A percentile compares a stretch with the other conserved stretches of the same genome.
These are phyloP conservation scores for Xylariaceae sp. DNA, from an alignment of 2,329 filamentous ascomycete genomes.

Conservation along the genomic window DNA sequence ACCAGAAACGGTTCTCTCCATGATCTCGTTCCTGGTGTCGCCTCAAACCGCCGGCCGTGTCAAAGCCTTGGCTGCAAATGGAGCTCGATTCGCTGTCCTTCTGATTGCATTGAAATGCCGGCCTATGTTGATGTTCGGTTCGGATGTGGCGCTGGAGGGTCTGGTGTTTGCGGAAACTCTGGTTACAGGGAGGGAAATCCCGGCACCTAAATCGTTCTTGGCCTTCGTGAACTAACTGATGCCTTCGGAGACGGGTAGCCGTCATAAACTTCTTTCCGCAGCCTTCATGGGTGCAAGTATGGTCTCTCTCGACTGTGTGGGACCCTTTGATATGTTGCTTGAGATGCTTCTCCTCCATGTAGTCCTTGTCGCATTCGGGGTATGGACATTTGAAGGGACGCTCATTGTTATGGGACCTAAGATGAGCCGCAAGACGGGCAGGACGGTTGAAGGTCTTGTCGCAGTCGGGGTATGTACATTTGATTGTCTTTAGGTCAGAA, in stretches of 20 bases:
- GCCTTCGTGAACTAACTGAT: conserved; percentile 79
- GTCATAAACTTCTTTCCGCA: conserved; percentile 86
- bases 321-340: conserved; percentile 84
- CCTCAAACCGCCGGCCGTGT: conserved; percentile 73
- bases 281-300: conserved; percentile 72
- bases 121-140: conserved; percentile 73
- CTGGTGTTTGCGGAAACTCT: conserved; percentile 86
- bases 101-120: conserved; percentile 74
- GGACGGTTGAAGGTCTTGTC: conserved; percentile 87
- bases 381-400: conserved; percentile 78
- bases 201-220: conserved; percentile 78
- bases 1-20: conserved; percentile 74
- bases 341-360: conserved; percentile 85
- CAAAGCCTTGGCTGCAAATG: conserved; percentile 72
- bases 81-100: conserved; percentile 31
- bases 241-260: conserved; percentile 76
- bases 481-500: conserved; percentile 77
- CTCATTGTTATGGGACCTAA: conserved; percentile 85
- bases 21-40: conserved; percentile 76
- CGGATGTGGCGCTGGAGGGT: conserved; percentile 85
- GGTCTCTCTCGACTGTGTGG: conserved; percentile 74
- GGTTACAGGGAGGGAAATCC: conserved; percentile 71
- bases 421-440: conserved; percentile 77
- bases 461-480: conserved; percentile 77
- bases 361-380: conserved; percentile 78